Percentiles rank a stretch among this genome's conserved stretches.
phyloP scores from a whole-genome alignment of 768 basidiomycete genomes.

The Termitomyces sp. region DNA sequence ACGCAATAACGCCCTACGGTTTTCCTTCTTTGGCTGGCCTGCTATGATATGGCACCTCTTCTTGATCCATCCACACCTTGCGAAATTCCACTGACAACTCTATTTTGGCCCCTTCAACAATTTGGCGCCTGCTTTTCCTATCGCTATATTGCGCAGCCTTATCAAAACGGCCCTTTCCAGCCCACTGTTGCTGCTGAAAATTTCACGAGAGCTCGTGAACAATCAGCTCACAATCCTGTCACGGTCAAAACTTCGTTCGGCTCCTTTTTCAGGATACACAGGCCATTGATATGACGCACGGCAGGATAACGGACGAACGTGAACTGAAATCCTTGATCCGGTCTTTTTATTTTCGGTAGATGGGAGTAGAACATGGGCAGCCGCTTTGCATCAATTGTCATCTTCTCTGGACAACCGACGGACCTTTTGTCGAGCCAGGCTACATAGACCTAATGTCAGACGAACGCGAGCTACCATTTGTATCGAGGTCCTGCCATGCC shows the following conservation, averaged over 20 bases:
- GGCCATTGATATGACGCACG: background rate
- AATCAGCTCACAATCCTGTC: background rate
- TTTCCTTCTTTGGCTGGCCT: background rate
- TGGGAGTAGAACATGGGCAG: too few species aligned
- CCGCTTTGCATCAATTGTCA: too few species aligned
- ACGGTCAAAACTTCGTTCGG: background rate
- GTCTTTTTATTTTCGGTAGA: too few species aligned
- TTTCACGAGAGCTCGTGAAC: background rate
- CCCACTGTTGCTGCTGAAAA: background rate
- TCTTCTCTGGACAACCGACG: too few species aligned
- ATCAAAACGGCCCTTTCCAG: background rate
- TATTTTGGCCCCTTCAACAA: background rate
- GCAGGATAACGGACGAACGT: too few species aligned
- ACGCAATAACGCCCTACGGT: background rate
- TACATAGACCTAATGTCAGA: too few species aligned
- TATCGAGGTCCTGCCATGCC: too few species aligned
- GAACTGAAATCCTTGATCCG: too few species aligned
- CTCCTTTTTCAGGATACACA: background rate
- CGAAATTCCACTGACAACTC: slow-evolving; percentile 1
- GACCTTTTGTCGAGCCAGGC: too few species aligned
- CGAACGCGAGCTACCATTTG: too few species aligned
- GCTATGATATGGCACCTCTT: background rate
- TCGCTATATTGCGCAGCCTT: background rate
- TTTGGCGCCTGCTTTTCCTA: background rate
- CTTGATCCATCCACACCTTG: background rate